Evolutionary conservation across 2,329 filamentous ascomycete genomes (phyloP), one percentile per base, ranked within the genome.

Genomic region (Pestalotiopsis sp.): DNA sequence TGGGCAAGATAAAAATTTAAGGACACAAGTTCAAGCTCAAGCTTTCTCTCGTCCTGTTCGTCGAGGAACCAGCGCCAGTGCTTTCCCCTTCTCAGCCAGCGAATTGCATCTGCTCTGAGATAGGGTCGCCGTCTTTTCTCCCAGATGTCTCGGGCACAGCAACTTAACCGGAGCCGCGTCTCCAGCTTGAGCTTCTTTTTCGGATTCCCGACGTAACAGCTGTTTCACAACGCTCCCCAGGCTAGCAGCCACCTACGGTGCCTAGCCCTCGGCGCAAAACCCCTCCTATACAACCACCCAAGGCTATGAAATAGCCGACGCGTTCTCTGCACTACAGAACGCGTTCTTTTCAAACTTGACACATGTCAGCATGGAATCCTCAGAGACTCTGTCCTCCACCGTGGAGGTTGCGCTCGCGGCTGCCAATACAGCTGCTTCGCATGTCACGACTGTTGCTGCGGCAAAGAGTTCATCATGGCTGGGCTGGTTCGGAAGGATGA

Each of bases 401-500:
- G 69, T 73, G 67, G 69, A 72, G 35, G 72, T 67, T 68, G 74
- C 76, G 39, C 69, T 73, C 24, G 66, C 70, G 2, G 72, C 73
- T 13, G 68, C 74, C 35, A 70, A 70, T 20, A 72, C 75, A 22
- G 72, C 71, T 24, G 66, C 74, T 11, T 69, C 69, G 13, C 70
- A 67, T 3, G 70, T 71, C 30, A 73, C 75, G 22, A 69, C 73
- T 57, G 73, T 74, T 22, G 71, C 70, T 17, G 66, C 67, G 17
- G 71, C 75, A 26, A 70, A 71, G 52, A 72, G 75, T 4, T 81
- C 80, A 17, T 85, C 87, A 57, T 90, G 88, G 88, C 81, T 90
- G 59, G 86, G 87, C 24, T 76, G 88, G 65, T 78, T 90, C 66
- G 87, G 84, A 22, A 83, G 83, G 76, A 73, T 89, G 70, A 80